Percentiles rank a stretch among this genome's conserved stretches.
Evolutionary conservation across 768 basidiomycete genomes (phyloP).

Genomic region (Tricholomella constricta): DNA sequence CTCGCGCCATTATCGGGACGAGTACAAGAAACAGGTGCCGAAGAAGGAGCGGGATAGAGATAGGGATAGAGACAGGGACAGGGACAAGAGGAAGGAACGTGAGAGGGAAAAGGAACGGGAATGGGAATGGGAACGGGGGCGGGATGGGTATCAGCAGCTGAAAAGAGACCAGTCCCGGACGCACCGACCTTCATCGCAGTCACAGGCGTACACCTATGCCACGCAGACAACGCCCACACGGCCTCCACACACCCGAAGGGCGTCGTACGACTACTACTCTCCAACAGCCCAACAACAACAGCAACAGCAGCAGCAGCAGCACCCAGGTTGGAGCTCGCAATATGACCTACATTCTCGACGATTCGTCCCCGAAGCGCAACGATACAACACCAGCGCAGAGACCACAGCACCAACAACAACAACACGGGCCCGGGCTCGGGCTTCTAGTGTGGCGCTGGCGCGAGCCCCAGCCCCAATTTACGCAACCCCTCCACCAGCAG

Average conservation of each 20-base stretch:
- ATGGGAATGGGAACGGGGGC: background rate
- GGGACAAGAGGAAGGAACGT: background rate
- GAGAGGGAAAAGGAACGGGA: background rate
- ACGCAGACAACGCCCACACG: constrained; percentile 1
- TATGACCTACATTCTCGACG: background rate
- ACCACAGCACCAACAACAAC: background rate
- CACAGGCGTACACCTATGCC: constrained; percentile 1
- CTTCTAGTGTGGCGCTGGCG: background rate
- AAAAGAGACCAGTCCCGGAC: constrained; percentile 3
- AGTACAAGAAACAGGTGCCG: background rate
- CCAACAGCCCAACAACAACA: background rate
- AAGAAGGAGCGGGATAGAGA: constrained; percentile 2
- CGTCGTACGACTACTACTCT: constrained; percentile 8
- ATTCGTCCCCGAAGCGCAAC: no score
- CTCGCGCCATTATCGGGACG: background rate
- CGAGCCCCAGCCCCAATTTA: background rate
- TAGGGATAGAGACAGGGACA: background rate
- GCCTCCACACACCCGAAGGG: constrained; percentile 1
- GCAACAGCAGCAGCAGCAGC: background rate
- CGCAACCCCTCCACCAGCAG: background rate
- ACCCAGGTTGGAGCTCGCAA: background rate
- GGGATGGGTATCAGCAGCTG: constrained; percentile 1
- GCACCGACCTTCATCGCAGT: constrained; percentile 6
- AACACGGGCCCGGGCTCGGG: background rate
- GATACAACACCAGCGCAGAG: no score